Percentiles rank a stretch among this genome's conserved stretches.
Conservation (phyloP, 1,139 yeast species). For the Saccharomycopsis hybrid region DNA sequence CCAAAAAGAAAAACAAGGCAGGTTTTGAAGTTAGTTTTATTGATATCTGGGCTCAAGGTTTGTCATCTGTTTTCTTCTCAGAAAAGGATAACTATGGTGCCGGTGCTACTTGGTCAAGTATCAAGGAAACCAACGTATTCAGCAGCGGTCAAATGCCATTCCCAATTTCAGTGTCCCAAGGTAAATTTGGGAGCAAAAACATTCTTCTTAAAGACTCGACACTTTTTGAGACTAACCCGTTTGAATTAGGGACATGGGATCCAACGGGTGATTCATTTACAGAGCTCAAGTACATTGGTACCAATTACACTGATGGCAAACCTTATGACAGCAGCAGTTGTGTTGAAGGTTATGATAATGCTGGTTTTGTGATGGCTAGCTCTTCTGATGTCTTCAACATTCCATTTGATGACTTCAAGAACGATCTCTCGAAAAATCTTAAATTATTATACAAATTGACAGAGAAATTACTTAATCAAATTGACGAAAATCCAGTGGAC, state of each 20-base stretch:
- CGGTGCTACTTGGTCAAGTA: slow-evolving; percentile 42
- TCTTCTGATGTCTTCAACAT: slow-evolving; percentile 56
- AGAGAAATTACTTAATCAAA: slow-evolving; percentile 20
- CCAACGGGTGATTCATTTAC: slow-evolving; percentile 63
- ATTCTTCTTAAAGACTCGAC: slow-evolving; percentile 63
- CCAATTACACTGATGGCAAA: slow-evolving; percentile 39
- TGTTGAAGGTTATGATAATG: slow-evolving; percentile 61
- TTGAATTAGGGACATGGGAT: slow-evolving; percentile 88
- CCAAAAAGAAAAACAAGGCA: slow-evolving; percentile 48
- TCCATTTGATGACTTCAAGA: slow-evolving; percentile 5
- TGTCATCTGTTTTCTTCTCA: slow-evolving; percentile 66
- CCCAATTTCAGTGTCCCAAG: slow-evolving; percentile 69
- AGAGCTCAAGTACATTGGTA: slow-evolving; percentile 50
- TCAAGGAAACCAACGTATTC: slow-evolving; percentile 39
- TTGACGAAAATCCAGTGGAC: slow-evolving; percentile 44
- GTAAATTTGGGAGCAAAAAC: slow-evolving; percentile 35
- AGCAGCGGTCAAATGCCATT: slow-evolving; percentile 48
- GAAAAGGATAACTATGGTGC: slow-evolving; percentile 34
- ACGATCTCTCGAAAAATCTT: background rate
- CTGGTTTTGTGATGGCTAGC: slow-evolving; percentile 64
- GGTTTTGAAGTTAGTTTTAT: slow-evolving; percentile 74
- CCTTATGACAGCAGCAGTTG: slow-evolving; percentile 41
- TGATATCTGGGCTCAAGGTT: slow-evolving; percentile 86
- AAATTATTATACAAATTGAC: slow-evolving; percentile 38
- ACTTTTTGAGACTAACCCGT: slow-evolving; percentile 73